A percentile compares a stretch with the other conserved stretches of the same genome.
Conservation (phyloP, 2,329 filamentous ascomycete species). For the Elsinoe ampelina region DNA sequence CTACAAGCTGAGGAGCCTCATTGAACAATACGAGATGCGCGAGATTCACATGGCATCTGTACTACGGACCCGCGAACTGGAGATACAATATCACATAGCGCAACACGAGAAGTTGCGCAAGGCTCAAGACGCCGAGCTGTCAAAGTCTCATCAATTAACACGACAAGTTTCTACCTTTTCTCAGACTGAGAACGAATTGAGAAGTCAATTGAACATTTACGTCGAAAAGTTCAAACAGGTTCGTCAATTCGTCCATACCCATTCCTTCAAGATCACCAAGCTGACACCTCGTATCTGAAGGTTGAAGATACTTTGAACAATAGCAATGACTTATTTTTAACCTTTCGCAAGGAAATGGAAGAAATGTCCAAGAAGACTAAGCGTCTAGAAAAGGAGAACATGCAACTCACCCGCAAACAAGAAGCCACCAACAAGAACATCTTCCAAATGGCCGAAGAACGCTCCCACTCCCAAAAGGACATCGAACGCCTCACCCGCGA, state of each 20-base stretch:
- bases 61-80: constrained; percentile 87
- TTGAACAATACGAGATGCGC: constrained; percentile 92
- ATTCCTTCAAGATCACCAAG: not conserved
- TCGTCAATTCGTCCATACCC: constrained; percentile 23
- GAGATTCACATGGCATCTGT: constrained; percentile 90
- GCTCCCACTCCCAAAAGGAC: constrained; percentile 64
- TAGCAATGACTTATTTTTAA: constrained; percentile 93
- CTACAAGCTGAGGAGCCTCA: constrained; percentile 69
- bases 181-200: constrained; percentile 86
- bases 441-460: constrained; percentile 92
- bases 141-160: constrained; percentile 75
- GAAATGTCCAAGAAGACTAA: constrained; percentile 99
- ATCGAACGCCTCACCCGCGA: constrained; percentile 73
- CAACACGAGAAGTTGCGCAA: constrained; percentile 87
- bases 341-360: constrained; percentile 98
- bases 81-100: constrained; percentile 84
- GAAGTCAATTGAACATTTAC: constrained; percentile 94
- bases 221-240: constrained; percentile 99
- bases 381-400: constrained; percentile 91
- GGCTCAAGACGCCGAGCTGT: constrained; percentile 69
- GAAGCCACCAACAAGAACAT: constrained; percentile 92
- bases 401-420: constrained; percentile 81
- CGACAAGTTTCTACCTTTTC: constrained; percentile 90
- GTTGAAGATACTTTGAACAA: constrained; percentile 98
- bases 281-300: constrained; percentile 39